Conservation (phyloP, 306 rosid species). For the Phaseolus lunatus region DNA sequence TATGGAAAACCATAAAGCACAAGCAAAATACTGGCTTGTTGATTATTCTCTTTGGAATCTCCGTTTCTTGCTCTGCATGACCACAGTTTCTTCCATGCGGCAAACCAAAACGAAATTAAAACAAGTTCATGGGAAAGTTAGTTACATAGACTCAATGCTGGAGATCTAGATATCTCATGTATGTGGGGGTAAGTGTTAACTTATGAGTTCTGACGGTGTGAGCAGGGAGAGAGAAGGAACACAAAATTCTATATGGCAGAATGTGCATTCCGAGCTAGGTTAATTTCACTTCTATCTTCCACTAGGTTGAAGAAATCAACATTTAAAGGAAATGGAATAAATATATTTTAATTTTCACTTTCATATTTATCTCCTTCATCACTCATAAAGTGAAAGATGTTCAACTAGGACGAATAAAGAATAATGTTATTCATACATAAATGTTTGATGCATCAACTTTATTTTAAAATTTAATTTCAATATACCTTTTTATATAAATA, state of each 20-base stretch:
- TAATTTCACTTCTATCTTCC: conserved; percentile 10
- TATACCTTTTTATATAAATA: no score
- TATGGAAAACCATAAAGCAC: neutral
- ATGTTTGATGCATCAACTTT: no score
- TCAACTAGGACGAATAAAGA: no score
- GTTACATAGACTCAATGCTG: conserved; percentile 50
- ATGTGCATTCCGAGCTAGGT: conserved; percentile 38
- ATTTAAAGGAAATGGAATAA: neutral
- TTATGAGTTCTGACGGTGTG: conserved; percentile 11
- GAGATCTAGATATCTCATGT: conserved; percentile 45
- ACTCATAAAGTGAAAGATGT: no score
- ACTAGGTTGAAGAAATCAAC: conserved; percentile 7
- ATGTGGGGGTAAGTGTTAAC: neutral
- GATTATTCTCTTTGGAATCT: conserved; percentile 35
- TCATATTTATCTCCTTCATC: neutral
- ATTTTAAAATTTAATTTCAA: no score
- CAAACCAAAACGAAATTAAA: neutral
- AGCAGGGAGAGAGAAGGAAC: conserved; percentile 14
- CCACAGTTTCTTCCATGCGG: conserved; percentile 16
- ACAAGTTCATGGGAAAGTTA: conserved; percentile 42
- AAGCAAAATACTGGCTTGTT: conserved; percentile 20
- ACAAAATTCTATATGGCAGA: neutral
- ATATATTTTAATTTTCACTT: neutral
- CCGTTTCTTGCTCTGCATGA: conserved; percentile 32
- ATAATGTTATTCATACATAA: neutral